Percentiles rank a stretch among this genome's conserved stretches.
Evolutionary conservation across 352 stramenopile species (phyloP).

Genomic region (Phytophthora citrophthora): DNA sequence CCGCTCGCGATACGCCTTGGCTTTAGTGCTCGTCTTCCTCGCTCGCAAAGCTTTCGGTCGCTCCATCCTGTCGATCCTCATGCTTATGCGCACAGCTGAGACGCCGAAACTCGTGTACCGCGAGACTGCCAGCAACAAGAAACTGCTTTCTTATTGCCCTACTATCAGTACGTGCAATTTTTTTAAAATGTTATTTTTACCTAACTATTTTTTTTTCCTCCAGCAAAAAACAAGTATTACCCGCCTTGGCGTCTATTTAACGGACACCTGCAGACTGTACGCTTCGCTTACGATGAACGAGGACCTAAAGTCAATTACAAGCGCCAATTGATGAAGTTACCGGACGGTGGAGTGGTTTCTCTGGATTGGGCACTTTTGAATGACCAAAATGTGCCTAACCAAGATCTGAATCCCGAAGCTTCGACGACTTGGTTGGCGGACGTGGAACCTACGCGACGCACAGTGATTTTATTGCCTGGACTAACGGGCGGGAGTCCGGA

Average conservation of each 20-base stretch:
- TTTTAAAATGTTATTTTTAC: neutral
- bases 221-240: conserved; percentile 63
- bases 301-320: conserved; percentile 54
- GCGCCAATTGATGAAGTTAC: conserved; percentile 64
- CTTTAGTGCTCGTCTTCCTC: conserved; percentile 19
- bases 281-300: conserved; percentile 46
- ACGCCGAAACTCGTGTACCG: conserved; percentile 49
- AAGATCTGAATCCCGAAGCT: conserved; percentile 18
- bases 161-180: conserved; percentile 44
- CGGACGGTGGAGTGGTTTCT: conserved; percentile 69
- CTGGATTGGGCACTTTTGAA: conserved; percentile 70
- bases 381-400: conserved; percentile 2
- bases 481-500: conserved; percentile 73
- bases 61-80: conserved; percentile 16
- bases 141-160: conserved; percentile 49
- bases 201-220: conserved; percentile 8
- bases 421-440: conserved; percentile 34
- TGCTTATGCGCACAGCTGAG: conserved; percentile 35
- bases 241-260: conserved; percentile 65
- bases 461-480: conserved; percentile 67
- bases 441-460: conserved; percentile 43
- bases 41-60: conserved; percentile 19
- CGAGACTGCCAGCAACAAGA: conserved; percentile 43
- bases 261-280: conserved; percentile 68
- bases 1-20: conserved; percentile 12